These are phyloP conservation scores for Microcos paniculata DNA, from an alignment of 345 rosid species.

Conservation along the genomic window DNA sequence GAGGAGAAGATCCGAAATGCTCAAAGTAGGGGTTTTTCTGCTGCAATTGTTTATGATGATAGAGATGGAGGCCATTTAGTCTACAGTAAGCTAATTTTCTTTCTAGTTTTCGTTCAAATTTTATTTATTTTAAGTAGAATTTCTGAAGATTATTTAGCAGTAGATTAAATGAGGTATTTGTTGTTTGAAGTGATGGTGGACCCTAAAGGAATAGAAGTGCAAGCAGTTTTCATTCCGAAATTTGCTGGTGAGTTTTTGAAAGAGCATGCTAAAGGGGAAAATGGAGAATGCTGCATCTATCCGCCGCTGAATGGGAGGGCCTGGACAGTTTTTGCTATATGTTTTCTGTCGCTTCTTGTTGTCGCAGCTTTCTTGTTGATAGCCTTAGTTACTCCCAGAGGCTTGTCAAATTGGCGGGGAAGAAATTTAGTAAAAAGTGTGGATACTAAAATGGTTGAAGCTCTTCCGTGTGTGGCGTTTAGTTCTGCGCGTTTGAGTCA, in stretches of 20 bases:
- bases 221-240: conserved; percentile 62
- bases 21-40: conserved; percentile 51
- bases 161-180: neutral
- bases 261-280: conserved; percentile 42
- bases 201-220: conserved; percentile 41
- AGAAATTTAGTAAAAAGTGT: conserved; percentile 22
- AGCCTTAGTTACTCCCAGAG: conserved; percentile 47
- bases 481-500: conserved; percentile 27
- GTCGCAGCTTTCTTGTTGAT: conserved; percentile 44
- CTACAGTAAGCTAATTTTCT: conserved; percentile 45
- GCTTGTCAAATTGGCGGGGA: conserved; percentile 46
- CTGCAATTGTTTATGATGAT: conserved; percentile 62
- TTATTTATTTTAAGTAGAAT: neutral
- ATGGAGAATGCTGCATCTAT: conserved; percentile 61
- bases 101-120: neutral
- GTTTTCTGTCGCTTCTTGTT: conserved; percentile 46
- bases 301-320: conserved; percentile 32
- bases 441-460: conserved; percentile 45
- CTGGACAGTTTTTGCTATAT: conserved; percentile 66
- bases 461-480: conserved; percentile 54
- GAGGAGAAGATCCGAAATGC: conserved; percentile 59
- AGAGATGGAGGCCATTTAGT: conserved; percentile 45
- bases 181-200: conserved; percentile 60
- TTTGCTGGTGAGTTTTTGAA: conserved; percentile 49
- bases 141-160: neutral